A percentile compares a stretch with the other conserved stretches of the same genome.
Conservation (phyloP, 805 yeast genomes). For the Ogataea trehaloabstinens region DNA sequence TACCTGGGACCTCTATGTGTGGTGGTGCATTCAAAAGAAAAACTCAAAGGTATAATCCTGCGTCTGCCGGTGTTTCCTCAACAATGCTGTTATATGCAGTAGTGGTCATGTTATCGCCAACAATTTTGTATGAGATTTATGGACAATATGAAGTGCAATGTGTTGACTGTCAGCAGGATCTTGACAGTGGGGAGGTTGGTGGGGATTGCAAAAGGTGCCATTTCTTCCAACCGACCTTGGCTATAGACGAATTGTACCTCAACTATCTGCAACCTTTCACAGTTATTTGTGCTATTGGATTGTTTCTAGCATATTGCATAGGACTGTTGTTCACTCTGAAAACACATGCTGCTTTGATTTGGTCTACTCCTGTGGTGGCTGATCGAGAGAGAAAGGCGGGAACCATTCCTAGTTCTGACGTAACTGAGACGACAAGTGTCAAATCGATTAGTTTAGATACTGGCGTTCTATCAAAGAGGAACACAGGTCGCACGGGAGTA, state of each 20-base stretch:
- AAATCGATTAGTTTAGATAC: slow-evolving; percentile 24
- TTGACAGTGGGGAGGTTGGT: slow-evolving; percentile 8
- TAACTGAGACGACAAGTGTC: slow-evolving; percentile 23
- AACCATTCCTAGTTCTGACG: slow-evolving; percentile 3
- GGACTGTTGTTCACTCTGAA: slow-evolving; percentile 91
- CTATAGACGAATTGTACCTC: slow-evolving; percentile 63
- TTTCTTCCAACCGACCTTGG: slow-evolving; percentile 73
- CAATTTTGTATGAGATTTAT: slow-evolving; percentile 83
- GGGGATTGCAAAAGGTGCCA: slow-evolving; percentile 68
- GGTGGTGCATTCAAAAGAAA: slow-evolving; percentile 92
- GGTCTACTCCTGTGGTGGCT: slow-evolving; percentile 67
- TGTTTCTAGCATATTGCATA: slow-evolving; percentile 80
- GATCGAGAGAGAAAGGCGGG: slow-evolving; percentile 35
- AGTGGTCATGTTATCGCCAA: slow-evolving; percentile 89
- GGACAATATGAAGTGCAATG: slow-evolving; percentile 84
- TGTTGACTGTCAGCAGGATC: slow-evolving; percentile 42
- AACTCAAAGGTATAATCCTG: slow-evolving; percentile 93
- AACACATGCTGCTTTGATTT: slow-evolving; percentile 94
- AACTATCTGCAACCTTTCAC: slow-evolving; percentile 80
- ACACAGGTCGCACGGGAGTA: not conserved
- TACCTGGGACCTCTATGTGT: slow-evolving; percentile 97
- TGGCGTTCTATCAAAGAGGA: slow-evolving; percentile 8
- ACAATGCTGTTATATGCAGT: slow-evolving; percentile 92
- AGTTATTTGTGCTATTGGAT: slow-evolving; percentile 70
- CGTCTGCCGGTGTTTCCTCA: slow-evolving; percentile 95